A percentile compares a stretch with the other conserved stretches of the same genome.
Evolutionary conservation across 768 basidiomycete genomes (phyloP).

Genomic region (Crepidotus variabilis): DNA sequence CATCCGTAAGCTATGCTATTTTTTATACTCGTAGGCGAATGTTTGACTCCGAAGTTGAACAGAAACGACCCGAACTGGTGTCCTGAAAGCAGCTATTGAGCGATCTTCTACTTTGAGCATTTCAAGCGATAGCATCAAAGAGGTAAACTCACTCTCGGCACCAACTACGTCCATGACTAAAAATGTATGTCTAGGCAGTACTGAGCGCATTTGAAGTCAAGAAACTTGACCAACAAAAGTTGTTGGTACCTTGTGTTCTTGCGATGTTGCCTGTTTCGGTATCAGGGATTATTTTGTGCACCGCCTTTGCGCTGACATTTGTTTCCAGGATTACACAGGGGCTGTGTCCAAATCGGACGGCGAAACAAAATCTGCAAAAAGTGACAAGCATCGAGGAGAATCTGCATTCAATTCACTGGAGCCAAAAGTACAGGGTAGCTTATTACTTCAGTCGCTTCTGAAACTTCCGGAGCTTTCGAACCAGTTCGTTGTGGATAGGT

Average conservation of each 20-base stretch:
- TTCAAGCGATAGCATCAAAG: constrained; percentile 45
- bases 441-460: constrained; percentile 82
- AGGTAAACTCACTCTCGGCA: constrained; percentile 40
- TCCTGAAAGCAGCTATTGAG: constrained; percentile 73
- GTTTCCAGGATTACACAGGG: constrained; percentile 24
- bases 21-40: neutral
- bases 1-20: constrained; percentile 52
- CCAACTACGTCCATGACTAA: constrained; percentile 2
- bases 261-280: constrained; percentile 49
- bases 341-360: constrained; percentile 5
- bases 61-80: constrained; percentile 75
- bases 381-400: constrained; percentile 7
- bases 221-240: constrained; percentile 39
- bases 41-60: constrained; percentile 2
- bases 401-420: constrained; percentile 40
- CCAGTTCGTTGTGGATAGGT: constrained; percentile 70
- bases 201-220: constrained; percentile 55
- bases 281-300: constrained; percentile 9
- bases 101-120: constrained; percentile 47
- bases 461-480: constrained; percentile 65
- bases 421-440: constrained; percentile 78
- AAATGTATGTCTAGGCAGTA: constrained; percentile 43
- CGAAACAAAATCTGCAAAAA: constrained; percentile 11
- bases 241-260: constrained; percentile 68
- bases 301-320: constrained; percentile 3